Percentiles rank a stretch among this genome's conserved stretches.
These are phyloP conservation scores for Aethionema arabicum DNA, from an alignment of 345 rosid genomes.

Conservation along the genomic window DNA sequence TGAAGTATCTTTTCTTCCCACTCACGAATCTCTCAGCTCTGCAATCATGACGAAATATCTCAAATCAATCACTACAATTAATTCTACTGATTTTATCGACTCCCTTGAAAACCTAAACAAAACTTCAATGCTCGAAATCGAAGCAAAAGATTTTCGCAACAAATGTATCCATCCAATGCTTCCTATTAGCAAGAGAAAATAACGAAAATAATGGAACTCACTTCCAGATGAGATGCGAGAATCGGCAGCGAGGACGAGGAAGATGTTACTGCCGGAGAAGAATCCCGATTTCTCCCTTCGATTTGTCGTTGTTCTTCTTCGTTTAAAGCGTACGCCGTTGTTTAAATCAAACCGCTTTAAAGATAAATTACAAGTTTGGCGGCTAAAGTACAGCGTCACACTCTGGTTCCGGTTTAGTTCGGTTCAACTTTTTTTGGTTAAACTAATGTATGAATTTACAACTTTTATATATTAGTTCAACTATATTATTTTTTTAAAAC, in stretches of 20 bases:
- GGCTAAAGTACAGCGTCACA: too few species aligned
- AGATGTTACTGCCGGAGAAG: background rate
- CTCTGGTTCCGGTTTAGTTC: too few species aligned
- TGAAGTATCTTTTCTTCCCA: slow-evolving; percentile 44
- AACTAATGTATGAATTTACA: too few species aligned
- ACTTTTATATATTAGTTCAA: too few species aligned
- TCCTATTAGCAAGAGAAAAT: background rate
- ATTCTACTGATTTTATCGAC: background rate
- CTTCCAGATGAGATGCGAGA: background rate
- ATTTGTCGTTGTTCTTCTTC: background rate
- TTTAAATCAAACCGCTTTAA: too few species aligned
- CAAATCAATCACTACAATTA: background rate
- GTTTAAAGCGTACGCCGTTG: too few species aligned
- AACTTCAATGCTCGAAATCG: background rate
- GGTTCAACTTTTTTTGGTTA: too few species aligned
- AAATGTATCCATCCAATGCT: background rate
- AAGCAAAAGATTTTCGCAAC: background rate
- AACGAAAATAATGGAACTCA: background rate
- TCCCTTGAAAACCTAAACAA: background rate
- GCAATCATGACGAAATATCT: slow-evolving; percentile 4
- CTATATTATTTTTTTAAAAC: too few species aligned
- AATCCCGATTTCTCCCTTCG: background rate
- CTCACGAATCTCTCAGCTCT: slow-evolving; percentile 3
- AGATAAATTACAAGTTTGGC: too few species aligned
- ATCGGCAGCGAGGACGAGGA: background rate